These are phyloP conservation scores for Angomonas ambiguus DNA, from an alignment of 208 protist genomes.

Conservation along the genomic window DNA sequence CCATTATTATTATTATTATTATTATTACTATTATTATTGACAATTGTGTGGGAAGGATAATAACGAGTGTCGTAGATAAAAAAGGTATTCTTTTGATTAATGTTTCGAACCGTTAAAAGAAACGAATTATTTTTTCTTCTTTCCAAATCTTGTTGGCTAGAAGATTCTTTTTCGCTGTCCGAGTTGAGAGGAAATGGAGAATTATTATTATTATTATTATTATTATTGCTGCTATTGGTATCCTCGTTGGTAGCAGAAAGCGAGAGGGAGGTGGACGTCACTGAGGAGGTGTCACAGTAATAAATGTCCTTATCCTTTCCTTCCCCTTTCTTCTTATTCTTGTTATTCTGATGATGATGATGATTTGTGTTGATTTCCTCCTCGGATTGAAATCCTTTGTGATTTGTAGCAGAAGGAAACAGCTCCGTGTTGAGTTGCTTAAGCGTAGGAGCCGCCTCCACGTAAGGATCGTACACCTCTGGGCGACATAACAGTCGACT, in stretches of 20 bases:
- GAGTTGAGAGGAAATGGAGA: too few species aligned
- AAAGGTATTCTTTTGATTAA: background rate
- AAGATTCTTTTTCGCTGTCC: too few species aligned
- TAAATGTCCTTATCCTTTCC: background rate
- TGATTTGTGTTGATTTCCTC: too few species aligned
- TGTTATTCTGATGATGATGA: too few species aligned
- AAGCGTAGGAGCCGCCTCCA: constrained; percentile 18
- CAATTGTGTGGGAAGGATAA: background rate
- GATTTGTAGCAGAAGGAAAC: background rate
- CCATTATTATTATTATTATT: too few species aligned
- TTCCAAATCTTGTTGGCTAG: too few species aligned
- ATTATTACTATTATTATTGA: background rate
- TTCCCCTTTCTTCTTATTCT: too few species aligned
- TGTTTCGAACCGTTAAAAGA: background rate
- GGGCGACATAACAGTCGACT: constrained; percentile 40
- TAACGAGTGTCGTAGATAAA: background rate
- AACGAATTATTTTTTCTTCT: too few species aligned
- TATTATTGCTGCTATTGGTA: background rate
- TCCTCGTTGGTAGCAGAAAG: background rate
- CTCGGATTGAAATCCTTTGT: too few species aligned
- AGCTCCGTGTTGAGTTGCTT: background rate
- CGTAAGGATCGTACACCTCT: constrained; percentile 34
- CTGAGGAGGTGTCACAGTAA: background rate
- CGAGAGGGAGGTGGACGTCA: background rate
- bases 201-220: background rate